Evolutionary conservation across 139 green algal species (phyloP), one percentile per base, ranked within the genome.

Genomic region (Chlorella sorokiniana): DNA sequence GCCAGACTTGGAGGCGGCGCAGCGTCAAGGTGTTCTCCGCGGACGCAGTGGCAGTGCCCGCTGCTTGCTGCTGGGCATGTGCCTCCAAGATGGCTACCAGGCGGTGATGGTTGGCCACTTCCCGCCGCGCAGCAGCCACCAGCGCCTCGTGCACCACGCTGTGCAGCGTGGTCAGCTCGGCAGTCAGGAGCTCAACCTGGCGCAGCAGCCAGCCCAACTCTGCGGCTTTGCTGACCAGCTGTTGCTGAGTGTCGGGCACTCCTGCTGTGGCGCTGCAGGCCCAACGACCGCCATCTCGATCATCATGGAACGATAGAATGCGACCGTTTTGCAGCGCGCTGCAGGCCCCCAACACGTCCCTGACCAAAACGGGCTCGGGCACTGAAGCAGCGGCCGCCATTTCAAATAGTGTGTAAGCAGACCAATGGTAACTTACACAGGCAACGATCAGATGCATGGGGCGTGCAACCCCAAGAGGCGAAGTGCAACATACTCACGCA

Each of bases 51-150:
- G 48, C 33, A 63, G 38, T 8, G 42, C 18, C 41, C 48, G 63
- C 31, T 27, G 76, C 2, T 42, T 65, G 37, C 23, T 25, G 70
- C 71, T 78, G 52, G 54, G 87, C 73, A 80, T 96, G 93, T 18
- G 81, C 76, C 85, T 98, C 92, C 76, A 99, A 86, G 70, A 96
- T 88, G 25, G 96, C 95, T 83, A 99, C 87, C 10, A 98, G 83
- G 35, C 91, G 88, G 87, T 96, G 98, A 62, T 94, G 96, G 69
- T 94, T 90, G 31, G 81, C 73, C 37, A 98, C 74, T 88, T 99
- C 93, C 0, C 74, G 65, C 16, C 87, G 81, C 54, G 89, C 87
- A 3, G 79, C 86, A 10, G 82, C 48, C 7, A 64, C 52, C 35
- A 86, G 41, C 3, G 78, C 81, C 33, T 85, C 73, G 42, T 83